A percentile compares a stretch with the other conserved stretches of the same genome.
phyloP scores from a whole-genome alignment of 768 basidiomycete genomes.

The Naganishia randhawae region DNA sequence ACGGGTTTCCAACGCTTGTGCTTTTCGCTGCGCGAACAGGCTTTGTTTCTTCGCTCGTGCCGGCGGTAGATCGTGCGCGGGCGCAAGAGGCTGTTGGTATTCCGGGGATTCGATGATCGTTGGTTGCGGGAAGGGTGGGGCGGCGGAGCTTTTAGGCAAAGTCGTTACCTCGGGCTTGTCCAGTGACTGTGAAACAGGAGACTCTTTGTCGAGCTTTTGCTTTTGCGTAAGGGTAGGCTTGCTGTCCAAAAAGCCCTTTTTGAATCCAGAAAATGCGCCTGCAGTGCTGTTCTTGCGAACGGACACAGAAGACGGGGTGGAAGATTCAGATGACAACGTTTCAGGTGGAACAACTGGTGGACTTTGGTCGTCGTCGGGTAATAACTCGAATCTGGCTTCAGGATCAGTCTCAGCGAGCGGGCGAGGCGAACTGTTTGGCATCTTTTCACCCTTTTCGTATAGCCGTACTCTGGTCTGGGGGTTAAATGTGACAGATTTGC shows the following conservation, averaged over 20 bases:
- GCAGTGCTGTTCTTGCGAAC: neutral
- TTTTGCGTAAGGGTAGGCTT: neutral
- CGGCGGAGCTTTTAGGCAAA: neutral
- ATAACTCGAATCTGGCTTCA: neutral
- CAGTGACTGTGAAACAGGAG: neutral
- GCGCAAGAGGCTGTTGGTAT: slow-evolving; percentile 18
- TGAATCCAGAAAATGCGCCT: slow-evolving; percentile 23
- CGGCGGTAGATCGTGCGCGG: slow-evolving; percentile 2
- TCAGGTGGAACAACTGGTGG: too few relatives aligned
- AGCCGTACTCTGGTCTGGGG: slow-evolving; percentile 13
- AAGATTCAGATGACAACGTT: neutral
- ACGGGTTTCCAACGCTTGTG: neutral
- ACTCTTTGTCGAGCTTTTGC: neutral
- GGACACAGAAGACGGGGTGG: neutral
- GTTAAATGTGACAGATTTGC: slow-evolving; percentile 24
- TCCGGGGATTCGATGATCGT: slow-evolving; percentile 7
- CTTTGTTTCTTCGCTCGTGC: neutral
- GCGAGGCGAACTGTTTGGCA: neutral
- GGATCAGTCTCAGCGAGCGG: neutral
- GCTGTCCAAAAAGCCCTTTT: slow-evolving; percentile 25
- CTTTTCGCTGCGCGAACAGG: slow-evolving; percentile 19
- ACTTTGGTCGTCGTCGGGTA: slow-evolving; percentile 11
- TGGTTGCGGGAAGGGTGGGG: neutral
- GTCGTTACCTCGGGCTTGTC: neutral
- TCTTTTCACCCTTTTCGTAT: slow-evolving; percentile 24